Evolutionary conservation across 1,284 basidiomycete species (phyloP).

Genomic region (Amylostereum areolatum): DNA sequence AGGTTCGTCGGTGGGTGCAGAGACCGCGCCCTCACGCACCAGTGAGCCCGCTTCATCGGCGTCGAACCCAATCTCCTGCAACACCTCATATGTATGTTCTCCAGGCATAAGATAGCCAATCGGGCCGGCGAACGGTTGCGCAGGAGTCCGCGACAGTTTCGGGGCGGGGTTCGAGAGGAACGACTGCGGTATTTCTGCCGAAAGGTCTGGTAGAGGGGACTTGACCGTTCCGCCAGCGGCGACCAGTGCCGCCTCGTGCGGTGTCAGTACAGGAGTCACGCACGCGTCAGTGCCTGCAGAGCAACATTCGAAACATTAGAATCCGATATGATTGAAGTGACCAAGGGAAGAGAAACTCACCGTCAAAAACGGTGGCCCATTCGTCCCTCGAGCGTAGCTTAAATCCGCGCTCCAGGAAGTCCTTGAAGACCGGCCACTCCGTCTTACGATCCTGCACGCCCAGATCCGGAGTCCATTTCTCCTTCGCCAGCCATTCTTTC

Average conservation of each 20-base stretch:
- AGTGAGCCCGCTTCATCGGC: conserved; percentile 31
- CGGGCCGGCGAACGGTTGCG: background rate
- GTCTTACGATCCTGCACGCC: conserved; percentile 43
- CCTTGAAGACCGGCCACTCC: conserved; percentile 55
- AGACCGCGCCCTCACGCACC: conserved; percentile 37
- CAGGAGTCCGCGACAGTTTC: conserved; percentile 8
- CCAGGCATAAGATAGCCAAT: conserved; percentile 33
- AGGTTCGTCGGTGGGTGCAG: conserved; percentile 13
- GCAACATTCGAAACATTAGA: background rate
- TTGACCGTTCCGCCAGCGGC: conserved; percentile 22
- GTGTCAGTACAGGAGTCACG: conserved; percentile 66
- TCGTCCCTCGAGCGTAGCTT: conserved; percentile 53
- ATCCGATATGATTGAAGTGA: too few species aligned
- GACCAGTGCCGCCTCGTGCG: conserved; percentile 48
- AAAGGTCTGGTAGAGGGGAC: conserved; percentile 27
- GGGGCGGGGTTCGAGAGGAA: conserved; percentile 15
- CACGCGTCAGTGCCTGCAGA: conserved; percentile 68
- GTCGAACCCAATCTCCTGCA: conserved; percentile 40
- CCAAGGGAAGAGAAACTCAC: conserved; percentile 26
- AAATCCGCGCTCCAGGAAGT: conserved; percentile 64
- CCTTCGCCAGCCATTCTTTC: conserved; percentile 27
- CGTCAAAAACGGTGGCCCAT: conserved; percentile 66
- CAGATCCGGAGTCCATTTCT: conserved; percentile 46
- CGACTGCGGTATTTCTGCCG: conserved; percentile 44
- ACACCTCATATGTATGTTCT: conserved; percentile 41